Base-by-base conservation (phyloP, 2,329 filamentous ascomycete species). In the Beauveria scarabaeidicola region DNA sequence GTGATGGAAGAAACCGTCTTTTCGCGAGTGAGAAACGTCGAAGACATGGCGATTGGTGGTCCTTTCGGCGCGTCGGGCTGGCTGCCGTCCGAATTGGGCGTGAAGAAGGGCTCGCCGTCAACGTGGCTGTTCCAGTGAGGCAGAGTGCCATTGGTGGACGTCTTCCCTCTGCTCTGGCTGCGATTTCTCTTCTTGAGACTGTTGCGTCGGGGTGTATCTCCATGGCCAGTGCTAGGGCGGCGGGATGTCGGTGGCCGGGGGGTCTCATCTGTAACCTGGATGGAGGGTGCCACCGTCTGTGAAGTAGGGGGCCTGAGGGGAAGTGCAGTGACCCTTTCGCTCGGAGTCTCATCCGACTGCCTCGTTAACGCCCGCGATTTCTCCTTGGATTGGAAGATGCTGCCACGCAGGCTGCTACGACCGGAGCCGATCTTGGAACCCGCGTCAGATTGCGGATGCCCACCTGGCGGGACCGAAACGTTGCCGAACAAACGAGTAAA, bases 401-500 rank as follows among this genome's bases (percentile, higher is more conserved):
- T 94, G 27, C 88, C 86, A 64, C 81, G 83, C 63, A 89, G 77
- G 68, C 84, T 90, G 65, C 83, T 84, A 43, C 87, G 75, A 1
- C 89, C 92, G 17, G 87, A 89, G 7, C 85, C 82, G 6, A 90
- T 90, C 69, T 85, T 87, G 3, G 89, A 87, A 3, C 89, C 87
- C 5, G 82, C 81, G 21, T 81, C 77, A 21, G 78, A 67, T 67
- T 73, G 38, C 63, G 70, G 63, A 68, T 76, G 66, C 69, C 68
- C 21, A 43, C 63, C 73, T 10, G 83, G 74, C 52, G 85, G 82
- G 3, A 73, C 65, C n/a, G 75, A 71, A 11, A 75, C 63, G 32
- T 69, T 73, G 7, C 88, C 88, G 70, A 96, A 97, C 0, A 99
- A 77, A 63, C 89, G 82, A 3, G 86, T 83, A 69, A 94, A 99